Conservation (phyloP, 495 filamentous ascomycete species). For the Neurospora terricola region DNA sequence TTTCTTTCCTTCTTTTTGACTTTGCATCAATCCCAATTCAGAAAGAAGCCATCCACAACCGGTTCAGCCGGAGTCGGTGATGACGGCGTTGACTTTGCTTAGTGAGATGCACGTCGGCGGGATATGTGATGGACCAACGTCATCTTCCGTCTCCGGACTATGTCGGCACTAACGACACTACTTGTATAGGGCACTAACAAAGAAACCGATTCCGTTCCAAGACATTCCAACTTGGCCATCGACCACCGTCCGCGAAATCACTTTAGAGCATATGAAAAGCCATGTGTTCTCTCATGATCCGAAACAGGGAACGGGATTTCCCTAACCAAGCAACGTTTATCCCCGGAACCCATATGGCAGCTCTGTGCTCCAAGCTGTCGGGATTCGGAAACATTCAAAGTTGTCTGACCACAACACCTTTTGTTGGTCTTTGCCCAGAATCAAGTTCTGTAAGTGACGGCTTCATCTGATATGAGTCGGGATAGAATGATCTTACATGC, state of each 20-base stretch:
- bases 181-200: neutral
- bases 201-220: neutral
- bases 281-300: neutral
- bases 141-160: neutral
- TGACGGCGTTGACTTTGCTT: neutral
- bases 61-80: neutral
- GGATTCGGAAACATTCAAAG: neutral
- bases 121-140: neutral
- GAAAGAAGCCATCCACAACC: neutral
- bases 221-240: neutral
- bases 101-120: neutral
- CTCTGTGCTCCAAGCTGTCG: neutral
- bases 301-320: neutral
- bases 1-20: neutral
- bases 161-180: neutral
- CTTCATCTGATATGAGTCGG: neutral
- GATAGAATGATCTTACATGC: neutral
- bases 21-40: neutral
- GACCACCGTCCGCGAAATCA: neutral
- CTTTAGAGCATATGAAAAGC: neutral
- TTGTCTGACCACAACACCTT: neutral
- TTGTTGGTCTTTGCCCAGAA: neutral
- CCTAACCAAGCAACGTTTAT: neutral
- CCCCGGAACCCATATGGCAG: neutral
- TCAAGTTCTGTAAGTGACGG: neutral